Evolutionary conservation across 495 filamentous ascomycete genomes (phyloP).

Genomic region (Podospora appendiculata): DNA sequence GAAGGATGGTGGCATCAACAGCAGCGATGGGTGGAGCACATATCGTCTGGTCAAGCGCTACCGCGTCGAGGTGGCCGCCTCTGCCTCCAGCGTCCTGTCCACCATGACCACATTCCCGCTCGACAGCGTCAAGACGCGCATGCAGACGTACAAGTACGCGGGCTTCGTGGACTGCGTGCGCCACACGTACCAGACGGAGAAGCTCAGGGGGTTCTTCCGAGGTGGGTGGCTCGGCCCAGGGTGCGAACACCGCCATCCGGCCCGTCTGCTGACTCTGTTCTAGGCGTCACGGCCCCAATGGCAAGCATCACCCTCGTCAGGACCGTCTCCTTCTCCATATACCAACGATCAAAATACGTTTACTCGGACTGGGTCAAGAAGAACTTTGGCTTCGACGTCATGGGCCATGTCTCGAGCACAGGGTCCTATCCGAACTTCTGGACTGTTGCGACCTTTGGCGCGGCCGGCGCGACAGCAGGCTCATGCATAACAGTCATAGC

Average conservation of each 20-base stretch:
- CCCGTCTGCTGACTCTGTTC: neutral
- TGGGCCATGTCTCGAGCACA: conserved; percentile 59
- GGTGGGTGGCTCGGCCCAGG: conserved; percentile 35
- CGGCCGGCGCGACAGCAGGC: conserved; percentile 71
- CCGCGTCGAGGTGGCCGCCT: conserved; percentile 72
- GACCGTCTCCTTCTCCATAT: conserved; percentile 89
- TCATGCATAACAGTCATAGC: conserved; percentile 75
- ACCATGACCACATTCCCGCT: conserved; percentile 70
- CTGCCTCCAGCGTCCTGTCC: conserved; percentile 62
- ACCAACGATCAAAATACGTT: conserved; percentile 72
- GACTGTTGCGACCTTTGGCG: conserved; percentile 66
- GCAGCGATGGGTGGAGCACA: conserved; percentile 8
- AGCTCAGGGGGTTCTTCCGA: conserved; percentile 68
- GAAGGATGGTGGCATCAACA: neutral
- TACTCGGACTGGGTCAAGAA: conserved; percentile 59
- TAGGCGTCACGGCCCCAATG: conserved; percentile 73
- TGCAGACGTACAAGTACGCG: conserved; percentile 74
- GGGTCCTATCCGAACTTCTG: conserved; percentile 62
- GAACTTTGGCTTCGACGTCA: conserved; percentile 60
- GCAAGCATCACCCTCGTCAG: conserved; percentile 83
- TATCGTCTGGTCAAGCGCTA: conserved; percentile 64
- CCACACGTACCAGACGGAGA: conserved; percentile 66
- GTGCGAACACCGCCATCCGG: too few relatives aligned
- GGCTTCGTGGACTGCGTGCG: conserved; percentile 61
- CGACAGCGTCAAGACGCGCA: conserved; percentile 78